Evolutionary conservation across 768 basidiomycete genomes (phyloP).

Genomic region (Leccinum pellstonianum): DNA sequence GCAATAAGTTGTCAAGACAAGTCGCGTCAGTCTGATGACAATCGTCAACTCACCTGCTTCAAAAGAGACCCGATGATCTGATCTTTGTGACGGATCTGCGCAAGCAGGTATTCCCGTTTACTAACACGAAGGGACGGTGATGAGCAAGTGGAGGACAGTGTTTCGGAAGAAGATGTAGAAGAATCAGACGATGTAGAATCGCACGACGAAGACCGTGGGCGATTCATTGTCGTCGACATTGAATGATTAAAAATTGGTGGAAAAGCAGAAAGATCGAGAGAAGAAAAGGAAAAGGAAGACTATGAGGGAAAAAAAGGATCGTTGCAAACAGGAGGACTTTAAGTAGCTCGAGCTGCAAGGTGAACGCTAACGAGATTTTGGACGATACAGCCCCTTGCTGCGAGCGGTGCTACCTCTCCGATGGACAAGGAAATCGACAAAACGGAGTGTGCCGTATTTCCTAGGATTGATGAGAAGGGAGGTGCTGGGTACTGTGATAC

Average conservation of each 20-base stretch:
- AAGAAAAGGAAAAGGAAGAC: not conserved
- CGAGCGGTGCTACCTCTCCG: constrained; percentile 13
- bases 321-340: constrained; percentile 6
- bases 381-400: constrained; percentile 13
- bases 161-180: constrained; percentile 36
- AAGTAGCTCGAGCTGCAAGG: constrained; percentile 19
- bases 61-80: constrained; percentile 80
- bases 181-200: constrained; percentile 26
- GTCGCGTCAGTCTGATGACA: not conserved
- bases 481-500: not conserved
- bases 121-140: constrained; percentile 41
- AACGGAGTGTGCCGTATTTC: not conserved
- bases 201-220: constrained; percentile 21
- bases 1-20: not conserved
- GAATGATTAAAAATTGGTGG: not conserved
- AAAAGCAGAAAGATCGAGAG: not conserved
- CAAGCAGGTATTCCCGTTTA: constrained; percentile 83
- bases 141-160: constrained; percentile 36
- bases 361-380: not conserved
- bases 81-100: constrained; percentile 86
- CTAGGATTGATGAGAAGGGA: not conserved
- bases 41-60: constrained; percentile 57
- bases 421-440: constrained; percentile 10
- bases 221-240: constrained; percentile 12
- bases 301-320: not conserved